phyloP scores from a whole-genome alignment of 257 asterid species.

The Knoxia roxburghii region DNA sequence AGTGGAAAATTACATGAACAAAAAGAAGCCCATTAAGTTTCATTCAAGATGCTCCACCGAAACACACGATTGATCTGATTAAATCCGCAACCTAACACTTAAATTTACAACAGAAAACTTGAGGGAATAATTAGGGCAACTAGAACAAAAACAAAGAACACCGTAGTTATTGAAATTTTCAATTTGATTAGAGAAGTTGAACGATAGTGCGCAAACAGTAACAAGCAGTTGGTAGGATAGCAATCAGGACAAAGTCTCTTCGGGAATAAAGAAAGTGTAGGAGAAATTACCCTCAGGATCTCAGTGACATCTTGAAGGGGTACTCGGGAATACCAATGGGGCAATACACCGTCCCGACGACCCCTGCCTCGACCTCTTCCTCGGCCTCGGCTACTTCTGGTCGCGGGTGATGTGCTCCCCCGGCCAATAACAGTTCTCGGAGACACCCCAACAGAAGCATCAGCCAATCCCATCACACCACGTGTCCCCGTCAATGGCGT shows the following conservation, averaged over 20 bases:
- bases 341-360: slow-evolving; percentile 37
- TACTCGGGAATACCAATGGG: slow-evolving; percentile 64
- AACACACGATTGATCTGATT: no score
- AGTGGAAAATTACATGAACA: not conserved
- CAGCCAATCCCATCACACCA: slow-evolving; percentile 17
- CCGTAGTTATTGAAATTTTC: not conserved
- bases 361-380: slow-evolving; percentile 38
- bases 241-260: not conserved
- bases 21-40: not conserved
- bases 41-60: not conserved
- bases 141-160: not conserved
- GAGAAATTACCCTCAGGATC: slow-evolving; percentile 46
- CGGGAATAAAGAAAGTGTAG: not conserved
- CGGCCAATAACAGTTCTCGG: slow-evolving; percentile 29
- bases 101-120: not conserved
- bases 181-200: no score
- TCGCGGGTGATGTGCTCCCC: slow-evolving; percentile 38
- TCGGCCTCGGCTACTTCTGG: slow-evolving; percentile 28
- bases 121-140: not conserved
- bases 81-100: no score
- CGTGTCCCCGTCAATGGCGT: slow-evolving; percentile 35
- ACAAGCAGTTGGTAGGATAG: not conserved
- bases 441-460: slow-evolving; percentile 16
- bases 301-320: slow-evolving; percentile 64
- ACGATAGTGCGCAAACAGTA: not conserved